Base-by-base conservation (phyloP, 768 basidiomycete genomes). In the Lepiota brunneoincarnata region DNA sequence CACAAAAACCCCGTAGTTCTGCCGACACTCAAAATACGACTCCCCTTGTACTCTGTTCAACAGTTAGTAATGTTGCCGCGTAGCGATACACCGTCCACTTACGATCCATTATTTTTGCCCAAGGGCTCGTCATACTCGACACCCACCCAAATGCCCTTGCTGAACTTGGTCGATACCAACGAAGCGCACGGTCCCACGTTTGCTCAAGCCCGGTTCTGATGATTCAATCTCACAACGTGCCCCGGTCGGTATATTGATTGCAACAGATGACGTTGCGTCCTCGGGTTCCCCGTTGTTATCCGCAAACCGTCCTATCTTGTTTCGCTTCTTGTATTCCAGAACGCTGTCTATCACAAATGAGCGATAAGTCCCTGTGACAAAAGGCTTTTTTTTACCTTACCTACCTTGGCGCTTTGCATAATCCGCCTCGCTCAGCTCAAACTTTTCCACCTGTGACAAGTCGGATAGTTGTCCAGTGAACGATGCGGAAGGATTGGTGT, bases 31-130 rank as follows among this genome's bases (percentile, higher is more conserved):
- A 65, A 98, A 98, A 65, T 97, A 98, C n/a, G 76, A 74, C 58
- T 85, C 82, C 1, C 91, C 93, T 63, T 93, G 80, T 2, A 96
- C 88, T 0, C 94, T 96, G 59, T 15, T 44, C 35, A 49, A 37
- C 40, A 47, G 40, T 55, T 49, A 57, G 54, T 35, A 17, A 31
- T 42, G 44, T 21, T 44, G 45, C 51, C 48, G 47, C 15, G 12
- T 15, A 39, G 2, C 17, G 49, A 52, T 38, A 14, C 7, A 31
- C 2, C 7, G 7, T 10, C 31, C 31, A 84, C 93, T 72, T 65
- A 96, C 94, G 85, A 86, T 61, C 96, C 96, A 67, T 98, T 90
- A 58, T 95, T 94, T 73, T 95, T 98, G 10, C 96, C 96, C 20
- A 92, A 77, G 2, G 96, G 95, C 62, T 98, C 96, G 64, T 98